Evolutionary conservation across 2,329 filamentous ascomycete genomes (phyloP).

Genomic region (Eurotiales sp.): DNA sequence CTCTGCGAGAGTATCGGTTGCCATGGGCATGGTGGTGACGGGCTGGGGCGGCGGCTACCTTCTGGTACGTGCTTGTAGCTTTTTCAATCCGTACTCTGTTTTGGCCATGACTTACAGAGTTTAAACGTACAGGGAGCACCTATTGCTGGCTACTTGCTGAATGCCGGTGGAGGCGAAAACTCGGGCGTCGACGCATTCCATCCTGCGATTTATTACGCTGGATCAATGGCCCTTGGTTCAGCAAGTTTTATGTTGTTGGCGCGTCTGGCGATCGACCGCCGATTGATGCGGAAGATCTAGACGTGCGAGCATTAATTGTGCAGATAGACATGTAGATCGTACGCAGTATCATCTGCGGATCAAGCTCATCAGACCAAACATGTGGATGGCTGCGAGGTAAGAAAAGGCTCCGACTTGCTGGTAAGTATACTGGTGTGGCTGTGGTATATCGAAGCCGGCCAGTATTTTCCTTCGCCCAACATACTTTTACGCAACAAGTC

Average conservation of each 20-base stretch:
- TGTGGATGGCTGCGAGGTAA: too few species aligned
- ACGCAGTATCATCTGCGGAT: too few species aligned
- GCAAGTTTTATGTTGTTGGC: slow-evolving; percentile 42
- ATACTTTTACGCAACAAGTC: too few species aligned
- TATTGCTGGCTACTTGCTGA: slow-evolving; percentile 58
- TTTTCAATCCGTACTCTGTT: too few species aligned
- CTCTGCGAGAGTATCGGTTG: slow-evolving; percentile 51
- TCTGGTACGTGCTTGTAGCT: slow-evolving; percentile 46
- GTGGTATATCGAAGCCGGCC: too few species aligned
- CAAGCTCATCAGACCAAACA: too few species aligned
- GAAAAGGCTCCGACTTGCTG: too few species aligned
- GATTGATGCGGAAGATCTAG: slow-evolving; percentile 8
- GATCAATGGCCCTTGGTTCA: slow-evolving; percentile 48
- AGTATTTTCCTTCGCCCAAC: too few species aligned
- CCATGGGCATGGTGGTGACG: slow-evolving; percentile 60
- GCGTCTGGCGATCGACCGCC: slow-evolving; percentile 40
- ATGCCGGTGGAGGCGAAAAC: slow-evolving; percentile 51
- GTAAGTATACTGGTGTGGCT: too few species aligned
- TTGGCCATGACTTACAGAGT: not conserved
- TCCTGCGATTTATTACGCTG: slow-evolving; percentile 61
- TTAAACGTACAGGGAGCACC: slow-evolving; percentile 45
- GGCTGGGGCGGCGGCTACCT: slow-evolving; percentile 61
- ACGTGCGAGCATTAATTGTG: too few species aligned
- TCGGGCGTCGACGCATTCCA: slow-evolving; percentile 52
- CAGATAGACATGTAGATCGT: too few species aligned